Evolutionary conservation across 2,329 filamentous ascomycete genomes (phyloP), one percentile per base, ranked within the genome.

Genomic region (Trichoderma citrinoviride): DNA sequence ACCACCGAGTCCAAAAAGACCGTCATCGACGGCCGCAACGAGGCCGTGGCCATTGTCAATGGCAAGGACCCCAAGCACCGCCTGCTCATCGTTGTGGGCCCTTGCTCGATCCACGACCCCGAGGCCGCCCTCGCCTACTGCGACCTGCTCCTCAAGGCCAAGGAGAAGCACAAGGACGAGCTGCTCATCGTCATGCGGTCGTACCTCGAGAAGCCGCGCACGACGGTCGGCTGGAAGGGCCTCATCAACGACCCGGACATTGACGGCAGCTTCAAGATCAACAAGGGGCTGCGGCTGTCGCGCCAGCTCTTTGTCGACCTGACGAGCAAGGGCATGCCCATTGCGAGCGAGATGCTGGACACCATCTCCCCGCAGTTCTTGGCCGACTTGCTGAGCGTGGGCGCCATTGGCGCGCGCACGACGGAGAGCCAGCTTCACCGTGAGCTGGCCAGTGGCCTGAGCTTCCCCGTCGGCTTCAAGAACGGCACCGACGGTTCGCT

Each of bases 381-480:
- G 57, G 93, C 94, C 60, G 95, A 99, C 78, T 79, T 96, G 73
- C 84, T 98, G 70, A 96, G 92, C 43, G 89, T 97, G 14, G 95
- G 95, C 64, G 95, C 95, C 29, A 89, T 99, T 70, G 95, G 95
- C 64, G 95, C 95, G n/a, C 87, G 95, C 67, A 99, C 95, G 21
- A 98, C 95, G 2, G 95, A 99, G 81, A 93, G 90, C 58, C 95
- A 99, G 81, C 84, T 98, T 68, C 95, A 99, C 79, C 89, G 95
- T 64, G 95, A 99, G 80, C 82, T 99, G 68, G 94, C 95, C 23
- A 95, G 91, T 61, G 95, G 95, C 74, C 83, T 98, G 41, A 96
- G 91, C 71, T 98, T 97, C 90, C 95, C 95, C 2, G 93, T 99
- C 12, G 95, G 95, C 58, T 99, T 99, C 90, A 99, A 99, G 86